Base-by-base conservation (phyloP, 1,139 yeast species). In the Saccharomycopsis hybrid region DNA sequence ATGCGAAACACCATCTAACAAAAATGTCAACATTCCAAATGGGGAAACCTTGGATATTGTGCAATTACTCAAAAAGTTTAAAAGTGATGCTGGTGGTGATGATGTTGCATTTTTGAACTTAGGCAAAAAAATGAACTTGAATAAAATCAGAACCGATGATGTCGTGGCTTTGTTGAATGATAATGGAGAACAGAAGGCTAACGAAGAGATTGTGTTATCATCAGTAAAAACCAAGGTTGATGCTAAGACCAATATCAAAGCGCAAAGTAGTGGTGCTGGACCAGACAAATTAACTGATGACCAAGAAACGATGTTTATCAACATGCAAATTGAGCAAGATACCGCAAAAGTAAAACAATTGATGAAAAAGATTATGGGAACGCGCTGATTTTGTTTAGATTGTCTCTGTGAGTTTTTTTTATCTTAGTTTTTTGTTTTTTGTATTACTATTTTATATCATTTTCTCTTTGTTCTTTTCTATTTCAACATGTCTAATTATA, bases 1-100 rank as follows among this genome's bases (percentile, higher is more conserved):
- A 18, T 92, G 98, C 66, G 73, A 88, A 2, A 94, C 98, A 0
- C 96, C 97, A 0, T 87, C 97, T 0, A 85, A 88, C 58, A 81
- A 84, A 0, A 62, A 33, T 18, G 33, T 62, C 2, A 70, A 95
- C 0, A 83, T 90, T 25, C 76, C 84, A 1, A 83, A 82, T 3
- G 99, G 99, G 9, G 89, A 85, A 61, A 78, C 89, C 1, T 60
- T 85, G 29, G 80, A 79, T 57, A 88, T 94, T 32, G 60, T 57
- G 27, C 60, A 70, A 44, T 65, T 92, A 36, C 62, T 86, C 40
- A 68, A 65, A 3, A 70, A 65, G 33, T 25, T 52, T 2, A 37
- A 30, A 9, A 38, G 24, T 49, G 27, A 39, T 27, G 43, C 27
- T 39, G 31, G 25, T 11, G 35, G 7, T 11, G 29, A 29, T 4